Base-by-base conservation (phyloP, 2,329 filamentous ascomycete genomes). In the Ceratocystis harringtonii region DNA sequence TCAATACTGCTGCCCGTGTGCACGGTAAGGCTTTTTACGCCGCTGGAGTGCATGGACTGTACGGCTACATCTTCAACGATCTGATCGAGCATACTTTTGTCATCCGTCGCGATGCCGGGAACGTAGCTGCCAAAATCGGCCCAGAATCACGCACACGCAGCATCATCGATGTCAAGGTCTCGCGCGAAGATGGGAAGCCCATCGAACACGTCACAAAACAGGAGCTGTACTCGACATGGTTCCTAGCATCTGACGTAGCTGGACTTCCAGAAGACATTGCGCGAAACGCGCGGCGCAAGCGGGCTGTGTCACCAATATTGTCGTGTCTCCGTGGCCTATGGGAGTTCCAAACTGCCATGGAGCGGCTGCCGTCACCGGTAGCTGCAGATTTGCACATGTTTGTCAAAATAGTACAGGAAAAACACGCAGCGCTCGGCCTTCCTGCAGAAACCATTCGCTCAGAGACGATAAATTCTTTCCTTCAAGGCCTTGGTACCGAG, bases 11-110 rank as follows among this genome's bases (percentile, higher is more conserved):
- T 32, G 92, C 91, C 50, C 87, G 92, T 60, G 77, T 95, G 87
- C 68, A 82, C 84, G 52, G 52, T 12, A 62, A 62, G 28, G 43
- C 65, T 0, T 66, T 66, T 36, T 66, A 66, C 30, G 65, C 65
- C 32, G 41, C 60, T n/a, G 65, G 61, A 12, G 22, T 44, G 25
- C 68, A 84, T 85, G 61, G 86, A 91, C 10, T 96, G 73, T 97
- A 95, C 74, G 94, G 94, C 65, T 99, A 90, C 77, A 88, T 96
- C 69, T 99, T 99, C 74, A 88, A 89, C 66, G 94, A 99, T 74
- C 81, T 99, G 25, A 90, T 96, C 70, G 82, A 86, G 71, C 94
- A 99, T 74, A 86, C 92, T 71, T 99, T 90, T 72, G 84, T 94
- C 68, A 87, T 99, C 68, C 87, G 95, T 77, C 86, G 94, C 66